A percentile compares a stretch with the other conserved stretches of the same genome.
Conservation (phyloP, 2,329 filamentous ascomycete species). For the Cercospora brassicicola region DNA sequence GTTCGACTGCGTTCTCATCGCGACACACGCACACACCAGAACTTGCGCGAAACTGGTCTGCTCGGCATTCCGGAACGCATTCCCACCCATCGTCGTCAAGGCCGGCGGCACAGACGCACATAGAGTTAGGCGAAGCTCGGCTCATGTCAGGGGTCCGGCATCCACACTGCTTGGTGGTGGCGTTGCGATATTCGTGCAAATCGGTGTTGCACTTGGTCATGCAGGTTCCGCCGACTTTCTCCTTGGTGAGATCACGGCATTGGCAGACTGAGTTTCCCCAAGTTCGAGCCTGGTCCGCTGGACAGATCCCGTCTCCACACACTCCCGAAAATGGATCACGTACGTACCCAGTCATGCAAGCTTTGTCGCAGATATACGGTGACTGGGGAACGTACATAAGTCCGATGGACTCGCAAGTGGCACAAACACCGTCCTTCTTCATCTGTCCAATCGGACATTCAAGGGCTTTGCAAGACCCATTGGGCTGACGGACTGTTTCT, state of each 20-base stretch:
- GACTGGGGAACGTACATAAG: neutral
- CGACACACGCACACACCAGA: neutral
- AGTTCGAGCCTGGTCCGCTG: neutral
- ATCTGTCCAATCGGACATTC: neutral
- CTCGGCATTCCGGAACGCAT: neutral
- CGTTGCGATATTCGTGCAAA: too few species aligned
- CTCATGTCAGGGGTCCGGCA: too few species aligned
- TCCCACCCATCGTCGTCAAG: too few species aligned
- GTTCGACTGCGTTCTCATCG: neutral
- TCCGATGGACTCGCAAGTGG: neutral
- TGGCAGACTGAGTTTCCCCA: neutral
- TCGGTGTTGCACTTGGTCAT: neutral
- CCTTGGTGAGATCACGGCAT: neutral
- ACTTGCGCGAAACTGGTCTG: neutral
- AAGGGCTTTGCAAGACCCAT: neutral
- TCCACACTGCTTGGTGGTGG: too few species aligned
- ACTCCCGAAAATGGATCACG: neutral
- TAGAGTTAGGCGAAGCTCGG: too few species aligned
- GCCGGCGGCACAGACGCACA: too few species aligned
- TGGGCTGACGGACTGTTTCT: neutral
- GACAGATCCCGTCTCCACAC: neutral
- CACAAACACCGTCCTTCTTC: neutral
- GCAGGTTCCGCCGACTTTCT: neutral
- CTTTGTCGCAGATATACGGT: neutral
- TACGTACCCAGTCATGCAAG: neutral